Conservation (phyloP, 2,329 filamentous ascomycete species). For the Penicillium sclerotigenum region DNA sequence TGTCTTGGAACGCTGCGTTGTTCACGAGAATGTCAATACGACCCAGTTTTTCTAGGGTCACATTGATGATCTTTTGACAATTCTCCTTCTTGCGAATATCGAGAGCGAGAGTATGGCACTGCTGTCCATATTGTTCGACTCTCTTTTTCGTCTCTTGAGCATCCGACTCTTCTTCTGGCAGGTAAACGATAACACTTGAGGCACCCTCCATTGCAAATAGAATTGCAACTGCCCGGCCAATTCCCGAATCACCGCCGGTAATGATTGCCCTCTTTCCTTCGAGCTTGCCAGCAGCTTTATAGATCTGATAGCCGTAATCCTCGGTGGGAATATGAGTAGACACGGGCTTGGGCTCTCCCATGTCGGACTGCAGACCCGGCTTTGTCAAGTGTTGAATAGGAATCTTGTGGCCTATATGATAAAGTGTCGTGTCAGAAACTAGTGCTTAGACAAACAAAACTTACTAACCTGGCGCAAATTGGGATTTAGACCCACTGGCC, state of each 20-base stretch:
- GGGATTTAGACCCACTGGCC: conserved; percentile 28
- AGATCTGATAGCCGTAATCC: conserved; percentile 65
- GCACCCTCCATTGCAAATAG: conserved; percentile 80
- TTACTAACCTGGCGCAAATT: conserved; percentile 34
- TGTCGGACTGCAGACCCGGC: conserved; percentile 54
- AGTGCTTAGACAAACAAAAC: background rate
- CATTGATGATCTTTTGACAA: conserved; percentile 67
- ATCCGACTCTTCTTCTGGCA: conserved; percentile 72
- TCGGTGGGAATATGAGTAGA: conserved; percentile 65
- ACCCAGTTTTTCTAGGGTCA: conserved; percentile 63
- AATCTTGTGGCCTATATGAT: conserved; percentile 47
- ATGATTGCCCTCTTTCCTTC: conserved; percentile 72
- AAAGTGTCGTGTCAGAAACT: background rate
- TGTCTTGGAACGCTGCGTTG: conserved; percentile 73
- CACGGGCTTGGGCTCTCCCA: conserved; percentile 58
- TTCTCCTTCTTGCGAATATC: conserved; percentile 65
- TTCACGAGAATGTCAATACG: conserved; percentile 66
- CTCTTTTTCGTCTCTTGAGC: conserved; percentile 69
- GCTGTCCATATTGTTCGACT: conserved; percentile 64
- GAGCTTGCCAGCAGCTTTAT: conserved; percentile 73
- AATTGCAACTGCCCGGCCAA: conserved; percentile 71
- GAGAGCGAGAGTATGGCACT: conserved; percentile 61
- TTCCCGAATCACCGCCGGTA: conserved; percentile 76
- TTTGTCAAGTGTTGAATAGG: conserved; percentile 53
- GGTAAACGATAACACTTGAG: conserved; percentile 68